Conservation (phyloP, 164 flowering plant genomes). For the Amborella trichopoda region DNA sequence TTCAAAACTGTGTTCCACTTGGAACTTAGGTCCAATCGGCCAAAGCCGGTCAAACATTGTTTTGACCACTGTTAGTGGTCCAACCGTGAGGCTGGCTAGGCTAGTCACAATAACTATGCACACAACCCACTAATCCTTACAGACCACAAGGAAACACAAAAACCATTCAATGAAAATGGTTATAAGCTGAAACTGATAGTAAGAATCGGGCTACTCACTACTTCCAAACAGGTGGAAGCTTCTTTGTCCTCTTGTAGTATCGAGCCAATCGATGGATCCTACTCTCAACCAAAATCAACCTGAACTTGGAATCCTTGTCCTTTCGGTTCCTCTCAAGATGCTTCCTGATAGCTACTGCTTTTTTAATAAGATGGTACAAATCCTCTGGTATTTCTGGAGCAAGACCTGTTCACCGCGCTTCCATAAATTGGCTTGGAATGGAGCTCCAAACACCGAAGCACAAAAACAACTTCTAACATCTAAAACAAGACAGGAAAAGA, state of each 20-base stretch:
- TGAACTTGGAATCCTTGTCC: constrained; percentile 31
- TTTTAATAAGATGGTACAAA: constrained; percentile 24
- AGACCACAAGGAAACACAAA: too few species aligned
- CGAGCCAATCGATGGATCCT: constrained; percentile 30
- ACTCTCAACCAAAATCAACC: constrained; percentile 32
- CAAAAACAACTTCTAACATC: neutral
- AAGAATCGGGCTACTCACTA: too few species aligned
- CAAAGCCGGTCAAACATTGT: too few species aligned
- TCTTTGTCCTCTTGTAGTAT: constrained; percentile 34
- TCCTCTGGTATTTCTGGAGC: constrained; percentile 33
- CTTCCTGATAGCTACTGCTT: constrained; percentile 28
- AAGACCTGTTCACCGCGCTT: constrained; percentile 21
- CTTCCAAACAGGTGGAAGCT: constrained; percentile 49
- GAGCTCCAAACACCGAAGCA: neutral
- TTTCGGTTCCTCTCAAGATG: constrained; percentile 32
- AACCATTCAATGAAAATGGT: too few species aligned
- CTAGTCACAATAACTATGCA: too few species aligned
- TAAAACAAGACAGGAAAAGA: neutral
- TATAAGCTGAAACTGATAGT: too few species aligned
- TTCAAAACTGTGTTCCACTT: too few species aligned
- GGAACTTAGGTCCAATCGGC: too few species aligned
- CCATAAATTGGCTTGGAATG: too few species aligned
- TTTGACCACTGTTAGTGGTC: too few species aligned
- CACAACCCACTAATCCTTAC: too few species aligned
- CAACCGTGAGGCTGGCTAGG: too few species aligned